Conservation (phyloP, 768 basidiomycete genomes). For the Suillus americanus region DNA sequence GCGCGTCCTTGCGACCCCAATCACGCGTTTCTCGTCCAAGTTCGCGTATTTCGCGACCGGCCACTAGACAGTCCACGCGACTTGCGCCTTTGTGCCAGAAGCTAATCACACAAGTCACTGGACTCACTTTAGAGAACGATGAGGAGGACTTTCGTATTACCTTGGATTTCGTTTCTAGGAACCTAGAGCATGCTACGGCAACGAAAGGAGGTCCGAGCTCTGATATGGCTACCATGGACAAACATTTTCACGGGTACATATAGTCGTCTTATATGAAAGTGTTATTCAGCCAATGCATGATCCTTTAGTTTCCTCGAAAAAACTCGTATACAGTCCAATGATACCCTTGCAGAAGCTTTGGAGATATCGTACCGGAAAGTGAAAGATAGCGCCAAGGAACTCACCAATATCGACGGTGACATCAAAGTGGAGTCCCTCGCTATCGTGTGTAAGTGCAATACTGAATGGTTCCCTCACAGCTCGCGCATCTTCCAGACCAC, state of each 20-base stretch:
- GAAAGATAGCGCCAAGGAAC: slow-evolving; percentile 46
- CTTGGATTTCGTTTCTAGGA: slow-evolving; percentile 59
- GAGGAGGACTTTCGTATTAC: slow-evolving; percentile 46
- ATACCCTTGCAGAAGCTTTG: slow-evolving; percentile 61
- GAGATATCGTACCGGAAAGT: slow-evolving; percentile 51
- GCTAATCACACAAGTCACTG: slow-evolving; percentile 55
- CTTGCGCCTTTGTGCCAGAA: slow-evolving; percentile 54
- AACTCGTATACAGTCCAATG: slow-evolving; percentile 65
- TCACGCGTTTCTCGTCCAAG: slow-evolving; percentile 37
- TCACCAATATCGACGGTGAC: slow-evolving; percentile 62
- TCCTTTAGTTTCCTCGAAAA: slow-evolving; percentile 57
- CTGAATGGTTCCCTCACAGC: slow-evolving; percentile 33
- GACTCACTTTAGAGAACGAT: slow-evolving; percentile 42
- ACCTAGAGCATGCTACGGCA: slow-evolving; percentile 50
- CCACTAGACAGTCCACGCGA: slow-evolving; percentile 49
- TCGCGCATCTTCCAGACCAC: slow-evolving; percentile 65
- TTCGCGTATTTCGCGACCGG: slow-evolving; percentile 51
- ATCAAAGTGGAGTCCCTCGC: slow-evolving; percentile 47
- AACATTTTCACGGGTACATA: slow-evolving; percentile 52
- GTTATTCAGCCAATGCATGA: slow-evolving; percentile 6
- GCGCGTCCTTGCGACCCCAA: slow-evolving; percentile 36
- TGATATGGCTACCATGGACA: slow-evolving; percentile 56
- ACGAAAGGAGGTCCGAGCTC: slow-evolving; percentile 56
- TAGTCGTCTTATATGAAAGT: neutral
- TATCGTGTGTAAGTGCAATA: neutral